Evolutionary conservation across 1,284 basidiomycete genomes (phyloP).

Genomic region (Salmacisia buchloeana): DNA sequence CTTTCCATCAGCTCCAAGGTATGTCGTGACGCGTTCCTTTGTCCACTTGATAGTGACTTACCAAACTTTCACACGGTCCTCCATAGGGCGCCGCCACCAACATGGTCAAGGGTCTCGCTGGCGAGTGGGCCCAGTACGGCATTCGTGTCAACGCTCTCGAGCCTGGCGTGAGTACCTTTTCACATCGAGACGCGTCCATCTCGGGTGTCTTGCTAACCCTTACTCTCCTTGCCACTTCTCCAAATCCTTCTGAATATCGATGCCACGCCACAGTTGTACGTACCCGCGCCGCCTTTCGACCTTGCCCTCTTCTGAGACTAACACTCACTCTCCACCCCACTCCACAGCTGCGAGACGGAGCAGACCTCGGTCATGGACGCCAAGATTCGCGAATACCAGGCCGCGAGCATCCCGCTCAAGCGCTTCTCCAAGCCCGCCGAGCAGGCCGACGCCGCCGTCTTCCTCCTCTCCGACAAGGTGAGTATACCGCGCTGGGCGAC

Average conservation of each 20-base stretch:
- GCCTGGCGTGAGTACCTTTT: conserved; percentile 20
- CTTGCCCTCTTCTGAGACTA: not conserved
- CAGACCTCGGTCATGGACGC: conserved; percentile 50
- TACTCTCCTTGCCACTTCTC: conserved; percentile 13
- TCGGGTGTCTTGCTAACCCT: conserved; percentile 1
- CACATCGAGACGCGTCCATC: not conserved
- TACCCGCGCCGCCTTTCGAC: not conserved
- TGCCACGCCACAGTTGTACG: conserved; percentile 4
- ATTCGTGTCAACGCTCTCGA: conserved; percentile 50
- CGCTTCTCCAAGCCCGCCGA: conserved; percentile 49
- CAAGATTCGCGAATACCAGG: conserved; percentile 48
- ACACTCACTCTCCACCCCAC: not conserved
- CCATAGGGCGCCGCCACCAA: conserved; percentile 47
- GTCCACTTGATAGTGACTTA: not conserved
- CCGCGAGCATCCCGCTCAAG: conserved; percentile 42
- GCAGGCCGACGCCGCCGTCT: conserved; percentile 45
- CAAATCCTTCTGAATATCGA: not conserved
- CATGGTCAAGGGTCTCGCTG: conserved; percentile 50
- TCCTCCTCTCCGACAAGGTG: conserved; percentile 44
- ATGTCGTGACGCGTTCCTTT: not conserved
- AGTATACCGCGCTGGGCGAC: not conserved
- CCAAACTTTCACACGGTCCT: not conserved
- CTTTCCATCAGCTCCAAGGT: conserved; percentile 9
- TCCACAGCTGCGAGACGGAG: conserved; percentile 44
- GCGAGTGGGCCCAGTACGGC: conserved; percentile 47